phyloP scores from a whole-genome alignment of 371 early-diverging fungal genomes.

The Saksenaea oblongispora region DNA sequence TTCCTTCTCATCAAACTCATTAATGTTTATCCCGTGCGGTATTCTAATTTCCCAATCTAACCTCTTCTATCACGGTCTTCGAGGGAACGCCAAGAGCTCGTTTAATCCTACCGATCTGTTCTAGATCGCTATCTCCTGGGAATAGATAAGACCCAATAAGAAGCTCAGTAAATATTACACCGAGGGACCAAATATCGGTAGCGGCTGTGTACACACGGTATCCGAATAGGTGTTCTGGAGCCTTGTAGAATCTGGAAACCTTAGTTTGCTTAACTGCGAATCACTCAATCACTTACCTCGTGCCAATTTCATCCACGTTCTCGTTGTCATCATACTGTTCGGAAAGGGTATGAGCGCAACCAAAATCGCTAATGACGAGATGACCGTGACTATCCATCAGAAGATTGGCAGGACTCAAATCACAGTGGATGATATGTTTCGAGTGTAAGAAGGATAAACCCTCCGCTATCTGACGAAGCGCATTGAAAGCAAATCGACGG shows the following conservation, averaged over 20 bases:
- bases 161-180: slow-evolving; percentile 32
- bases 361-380: slow-evolving; percentile 84
- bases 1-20: slow-evolving; percentile 24
- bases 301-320: slow-evolving; percentile 37
- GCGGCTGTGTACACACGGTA: slow-evolving; percentile 32
- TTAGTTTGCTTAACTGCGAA: background rate
- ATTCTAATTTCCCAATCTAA: slow-evolving; percentile 4
- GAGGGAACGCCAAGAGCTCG: slow-evolving; percentile 36
- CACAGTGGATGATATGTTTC: slow-evolving; percentile 71
- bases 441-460: slow-evolving; percentile 63
- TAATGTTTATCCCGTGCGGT: background rate
- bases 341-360: slow-evolving; percentile 55
- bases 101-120: slow-evolving; percentile 43
- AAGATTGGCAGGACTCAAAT: slow-evolving; percentile 77
- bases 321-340: background rate
- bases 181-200: slow-evolving; percentile 52
- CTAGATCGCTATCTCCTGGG: slow-evolving; percentile 44
- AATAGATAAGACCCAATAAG: slow-evolving; percentile 35
- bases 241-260: slow-evolving; percentile 40
- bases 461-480: slow-evolving; percentile 48
- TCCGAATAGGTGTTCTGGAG: slow-evolving; percentile 51
- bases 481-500: slow-evolving; percentile 21
- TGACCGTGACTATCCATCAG: slow-evolving; percentile 49
- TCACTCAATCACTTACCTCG: slow-evolving; percentile 24
- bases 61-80: slow-evolving; percentile 19